Base-by-base conservation (phyloP, 1,284 basidiomycete genomes). In the Ceratobasidium sp. region DNA sequence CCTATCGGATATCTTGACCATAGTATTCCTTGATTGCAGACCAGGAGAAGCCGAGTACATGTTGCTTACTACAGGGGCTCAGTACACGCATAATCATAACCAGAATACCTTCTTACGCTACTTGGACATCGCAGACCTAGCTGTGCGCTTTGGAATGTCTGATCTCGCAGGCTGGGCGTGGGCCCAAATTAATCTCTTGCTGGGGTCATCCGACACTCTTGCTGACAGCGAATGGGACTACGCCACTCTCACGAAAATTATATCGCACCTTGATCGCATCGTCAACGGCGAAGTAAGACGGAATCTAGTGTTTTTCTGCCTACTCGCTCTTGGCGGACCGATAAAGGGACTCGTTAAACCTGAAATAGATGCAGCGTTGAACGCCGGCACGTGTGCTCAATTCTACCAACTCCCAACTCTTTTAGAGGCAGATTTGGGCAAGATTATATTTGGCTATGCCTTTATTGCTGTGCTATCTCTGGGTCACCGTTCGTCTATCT, bases 401-500 rank as follows among this genome's bases (percentile, higher is more conserved):
- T 9, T 66, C n/a, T 66, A 52, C 43, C 38, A 52, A 26, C 46
- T 50, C 16, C 14, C 26, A 21, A 6, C 46, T 28, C 62, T 64
- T 14, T 30, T n/a, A 26, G 18, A 4, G 6, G 30, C 44, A 13
- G 30, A 44, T 21, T 14, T 30, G 6, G 46, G 46, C 14, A 43
- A 23, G 13, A 26, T 64, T 13, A 26, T 64, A 4, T 66, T 66
- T 41, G 63, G 63, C 4, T 66, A 32, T 54, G 21, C 54, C 5
- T 66, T 66, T 21, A 21, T 49, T 23, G 3, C 26, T 35, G 43
- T 66, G 21, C 49, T 66, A n/a, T 66, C 63, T 41, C 43, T 66
- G 16, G 63, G 63, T 18, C 49, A 52, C 46, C 46, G 54, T 1
- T 66, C 63, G 18, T 6, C 47, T 21, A 21, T 54, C 11, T 66